Evolutionary conservation across 768 basidiomycete species (phyloP).

Genomic region (Boletus rubroflammeus): DNA sequence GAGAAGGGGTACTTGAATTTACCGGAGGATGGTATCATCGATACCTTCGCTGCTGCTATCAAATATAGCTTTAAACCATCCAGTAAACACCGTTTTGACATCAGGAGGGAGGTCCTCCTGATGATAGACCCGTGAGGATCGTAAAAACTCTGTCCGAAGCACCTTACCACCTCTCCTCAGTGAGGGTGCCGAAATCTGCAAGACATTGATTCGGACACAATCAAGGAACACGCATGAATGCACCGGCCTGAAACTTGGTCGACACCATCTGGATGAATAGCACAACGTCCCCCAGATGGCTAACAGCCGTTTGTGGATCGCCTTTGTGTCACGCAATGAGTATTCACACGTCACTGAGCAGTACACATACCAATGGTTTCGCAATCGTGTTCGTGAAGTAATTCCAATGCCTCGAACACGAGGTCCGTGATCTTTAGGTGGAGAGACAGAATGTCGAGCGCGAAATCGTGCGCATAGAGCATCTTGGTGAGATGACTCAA

Average conservation of each 20-base stretch:
- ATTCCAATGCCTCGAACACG: slow-evolving; percentile 55
- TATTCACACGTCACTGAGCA: neutral
- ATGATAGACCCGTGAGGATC: slow-evolving; percentile 43
- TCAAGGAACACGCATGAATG: neutral
- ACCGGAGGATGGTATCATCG: slow-evolving; percentile 74
- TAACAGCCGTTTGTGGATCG: slow-evolving; percentile 80
- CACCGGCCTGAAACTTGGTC: slow-evolving; percentile 59
- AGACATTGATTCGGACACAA: neutral
- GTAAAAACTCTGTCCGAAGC: slow-evolving; percentile 50
- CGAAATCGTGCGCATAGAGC: slow-evolving; percentile 53
- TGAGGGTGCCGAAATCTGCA: slow-evolving; percentile 47
- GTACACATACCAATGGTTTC: slow-evolving; percentile 67
- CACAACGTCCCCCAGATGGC: slow-evolving; percentile 75
- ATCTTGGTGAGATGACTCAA: slow-evolving; percentile 68
- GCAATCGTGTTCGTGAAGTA: slow-evolving; percentile 73
- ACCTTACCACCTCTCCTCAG: slow-evolving; percentile 46
- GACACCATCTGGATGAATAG: slow-evolving; percentile 66
- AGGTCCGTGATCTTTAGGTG: slow-evolving; percentile 63
- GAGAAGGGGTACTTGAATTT: slow-evolving; percentile 4
- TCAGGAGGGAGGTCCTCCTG: slow-evolving; percentile 41
- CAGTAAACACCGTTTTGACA: slow-evolving; percentile 42
- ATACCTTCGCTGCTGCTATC: slow-evolving; percentile 77
- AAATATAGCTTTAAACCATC: slow-evolving; percentile 78
- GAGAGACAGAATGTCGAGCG: slow-evolving; percentile 66
- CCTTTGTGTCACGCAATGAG: slow-evolving; percentile 39